Base-by-base conservation (phyloP, 73 alveolate species). In the Diophrys sp. region DNA sequence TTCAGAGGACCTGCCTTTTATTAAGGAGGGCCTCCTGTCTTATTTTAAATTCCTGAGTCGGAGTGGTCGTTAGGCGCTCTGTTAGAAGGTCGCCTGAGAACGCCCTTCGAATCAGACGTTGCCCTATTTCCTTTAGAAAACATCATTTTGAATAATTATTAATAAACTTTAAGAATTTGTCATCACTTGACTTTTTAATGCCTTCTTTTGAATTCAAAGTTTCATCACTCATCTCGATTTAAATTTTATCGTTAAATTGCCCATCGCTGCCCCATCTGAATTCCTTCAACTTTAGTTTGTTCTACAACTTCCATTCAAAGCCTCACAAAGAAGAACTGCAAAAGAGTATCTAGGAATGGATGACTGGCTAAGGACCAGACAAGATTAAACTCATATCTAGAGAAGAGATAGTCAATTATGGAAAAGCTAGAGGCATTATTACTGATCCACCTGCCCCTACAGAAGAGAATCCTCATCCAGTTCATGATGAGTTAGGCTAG, bases 341-440 rank as follows among this genome's bases (percentile, higher is more conserved):
- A 54, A 24, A 8, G 5, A 29, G 57, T 53, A 25, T 81, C 56
- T 62, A 70, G n/a, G 87, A 83, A 1, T 29, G 34, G 56, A 33
- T 71, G 23, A 32, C 25, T 5, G 67, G 25, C 8, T 31, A 71
- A 29, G 30, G 79, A 31, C 23, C 24, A 31, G 76, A 84, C 30
- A 77, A 69, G 57, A 73, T 78, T 0, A 84, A 78, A 72, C 29
- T 62, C 11, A 25, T 84, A 32, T 70, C 92, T 1, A 77, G 92
- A 57, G 92, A 84, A 5, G 87, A 84, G 14, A 74, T 84, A 54
- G 71, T 84, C 33, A 84, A 78, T 62, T 78, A 84, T 54, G 92
- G 87, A 29, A 84, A 77, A 67, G 34, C 70, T 0, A 84, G 67
- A 33, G 30, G 67, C n/a, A 70, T 79, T 56, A 84, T 84, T 1